Base-by-base conservation (phyloP, 768 basidiomycete genomes). In the Steccherinum ochraceum region DNA sequence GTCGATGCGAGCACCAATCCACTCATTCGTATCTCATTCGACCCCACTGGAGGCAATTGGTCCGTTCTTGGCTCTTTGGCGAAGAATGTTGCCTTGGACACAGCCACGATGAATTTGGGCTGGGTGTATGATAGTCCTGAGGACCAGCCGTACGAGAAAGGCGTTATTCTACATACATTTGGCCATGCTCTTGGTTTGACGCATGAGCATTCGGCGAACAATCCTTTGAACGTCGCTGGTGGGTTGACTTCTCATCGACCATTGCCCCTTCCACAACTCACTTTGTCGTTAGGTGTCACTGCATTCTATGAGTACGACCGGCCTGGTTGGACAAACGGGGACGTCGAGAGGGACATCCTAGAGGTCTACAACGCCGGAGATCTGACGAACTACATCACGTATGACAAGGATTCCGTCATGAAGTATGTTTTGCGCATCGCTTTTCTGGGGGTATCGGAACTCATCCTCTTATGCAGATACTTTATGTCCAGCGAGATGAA, bases 51-150 rank as follows among this genome's bases (percentile, higher is more conserved):
- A 18, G 44, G 43, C 18, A 19, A n/a, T 13, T 44, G 42, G 45
- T 46, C 45, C 16, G 3, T 4, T 19, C 12, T 52, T 20, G 51
- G 51, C 25, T 12, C 13, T 11, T 43, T 35, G 18, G 23, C 19
- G 19, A 24, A 19, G 3, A 10, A 5, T 16, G 26, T n/a, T 11
- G 27, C 3, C 5, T 12, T 11, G 3, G 30, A 30, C 18, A 21
- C 45, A 16, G 7, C 25, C 24, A 52, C 51, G 24, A 52, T 52
- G 51, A 52, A 52, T 27, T 40, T 52, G 16, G 51, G 51, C 3
- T 52, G 51, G 51, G 24, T 52, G n/a, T 11, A 46, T 27, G 51
- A 52, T 4, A 43, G 41, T 18, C 7, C 18, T 10, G 19, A n/a
- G 10, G 41, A n/a, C 10, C 16, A n/a, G 41, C n/a, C n/a, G 16